Percentiles rank a stretch among this genome's conserved stretches.
phyloP scores from a whole-genome alignment of 2,329 filamentous ascomycete genomes.

The Pseudocercospora fuligena region DNA sequence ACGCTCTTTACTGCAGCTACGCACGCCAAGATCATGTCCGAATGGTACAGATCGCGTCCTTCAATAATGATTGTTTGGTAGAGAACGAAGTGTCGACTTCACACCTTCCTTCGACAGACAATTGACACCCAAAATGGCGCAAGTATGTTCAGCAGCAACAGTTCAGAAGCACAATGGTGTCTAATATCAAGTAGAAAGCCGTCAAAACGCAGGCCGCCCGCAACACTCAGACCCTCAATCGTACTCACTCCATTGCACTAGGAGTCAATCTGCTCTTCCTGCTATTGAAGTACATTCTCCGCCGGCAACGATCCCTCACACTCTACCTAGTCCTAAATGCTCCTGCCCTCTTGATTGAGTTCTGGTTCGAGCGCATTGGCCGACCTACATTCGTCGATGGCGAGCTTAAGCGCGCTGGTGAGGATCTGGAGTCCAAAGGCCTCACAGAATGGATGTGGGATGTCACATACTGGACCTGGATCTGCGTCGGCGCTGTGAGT shows the following conservation, averaged over 20 bases:
- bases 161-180: background rate
- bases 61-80: background rate
- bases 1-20: background rate
- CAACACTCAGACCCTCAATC: conserved; percentile 69
- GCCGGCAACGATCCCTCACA: conserved; percentile 57
- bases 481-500: conserved; percentile 71
- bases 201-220: conserved; percentile 59
- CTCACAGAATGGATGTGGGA: conserved; percentile 99
- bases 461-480: conserved; percentile 92
- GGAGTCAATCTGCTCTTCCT: conserved; percentile 76
- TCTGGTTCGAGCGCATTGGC: conserved; percentile 81
- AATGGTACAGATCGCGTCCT: background rate
- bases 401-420: conserved; percentile 75
- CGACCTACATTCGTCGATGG: conserved; percentile 73
- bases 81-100: background rate
- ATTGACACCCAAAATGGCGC: conserved; percentile 30
- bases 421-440: conserved; percentile 84
- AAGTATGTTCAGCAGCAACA: conserved; percentile 24
- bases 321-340: conserved; percentile 74
- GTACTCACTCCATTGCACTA: conserved; percentile 78
- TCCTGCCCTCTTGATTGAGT: conserved; percentile 79
- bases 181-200: conserved; percentile 49
- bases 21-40: background rate
- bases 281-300: conserved; percentile 66
- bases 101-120: background rate